Percentiles rank a stretch among this genome's conserved stretches.
Conservation (phyloP, 768 basidiomycete genomes). For the Mycena vulgaris region DNA sequence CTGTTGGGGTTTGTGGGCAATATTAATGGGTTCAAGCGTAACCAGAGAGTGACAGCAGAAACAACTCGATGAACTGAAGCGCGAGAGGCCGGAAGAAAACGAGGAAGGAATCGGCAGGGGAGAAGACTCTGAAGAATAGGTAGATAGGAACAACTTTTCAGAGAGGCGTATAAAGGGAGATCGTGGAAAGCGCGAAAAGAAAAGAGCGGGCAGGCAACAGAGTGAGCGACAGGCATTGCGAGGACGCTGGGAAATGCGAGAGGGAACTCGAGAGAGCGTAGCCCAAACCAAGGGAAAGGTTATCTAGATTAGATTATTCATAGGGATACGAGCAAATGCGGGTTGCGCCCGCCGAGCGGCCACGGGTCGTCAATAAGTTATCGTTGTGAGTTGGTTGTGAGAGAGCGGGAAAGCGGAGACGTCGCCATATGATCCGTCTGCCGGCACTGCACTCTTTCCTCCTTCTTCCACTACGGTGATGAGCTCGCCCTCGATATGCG, state of each 20-base stretch:
- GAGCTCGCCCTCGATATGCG: neutral
- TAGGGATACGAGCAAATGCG: slow-evolving; percentile 3
- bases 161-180: slow-evolving; percentile 1
- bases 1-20: slow-evolving; percentile 5
- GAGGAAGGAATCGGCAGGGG: neutral
- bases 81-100: slow-evolving; percentile 1
- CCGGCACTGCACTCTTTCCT: slow-evolving; percentile 1
- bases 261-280: slow-evolving; percentile 10
- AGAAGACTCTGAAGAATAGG: slow-evolving; percentile 6
- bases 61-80: slow-evolving; percentile 1
- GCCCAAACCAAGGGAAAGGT: slow-evolving; percentile 11
- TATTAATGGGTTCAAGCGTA: slow-evolving; percentile 8
- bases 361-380: neutral
- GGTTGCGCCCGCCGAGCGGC: slow-evolving; percentile 9
- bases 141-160: neutral
- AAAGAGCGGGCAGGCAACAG: slow-evolving; percentile 10
- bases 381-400: neutral
- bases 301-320: slow-evolving; percentile 1
- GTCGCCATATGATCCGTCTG: neutral
- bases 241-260: slow-evolving; percentile 11
- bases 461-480: slow-evolving; percentile 3
- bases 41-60: slow-evolving; percentile 9
- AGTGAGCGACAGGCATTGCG: slow-evolving; percentile 1
- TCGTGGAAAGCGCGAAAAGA: slow-evolving; percentile 5
- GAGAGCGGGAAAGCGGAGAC: neutral